Evolutionary conservation across 176 grass and related monocot genomes (phyloP).

Genomic region (Cenchrus fungigraminus): DNA sequence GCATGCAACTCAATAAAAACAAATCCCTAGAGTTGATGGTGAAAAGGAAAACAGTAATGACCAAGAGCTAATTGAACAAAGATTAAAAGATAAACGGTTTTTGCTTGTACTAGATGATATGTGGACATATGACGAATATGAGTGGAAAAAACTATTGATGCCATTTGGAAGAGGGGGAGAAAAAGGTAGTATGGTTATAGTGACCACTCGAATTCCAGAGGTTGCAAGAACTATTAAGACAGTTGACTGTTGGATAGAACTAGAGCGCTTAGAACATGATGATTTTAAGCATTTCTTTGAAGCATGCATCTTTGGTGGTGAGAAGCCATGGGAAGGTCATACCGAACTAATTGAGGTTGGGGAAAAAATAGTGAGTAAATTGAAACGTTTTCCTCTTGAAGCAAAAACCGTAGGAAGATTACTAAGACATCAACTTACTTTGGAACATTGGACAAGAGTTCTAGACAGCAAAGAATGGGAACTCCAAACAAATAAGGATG

Average conservation of each 20-base stretch:
- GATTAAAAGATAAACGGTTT: background rate
- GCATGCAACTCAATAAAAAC: too few relatives aligned
- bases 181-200: conserved; percentile 20
- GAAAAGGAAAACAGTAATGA: background rate
- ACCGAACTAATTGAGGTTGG: background rate
- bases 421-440: conserved; percentile 6
- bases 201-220: background rate
- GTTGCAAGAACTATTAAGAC: background rate
- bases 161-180: background rate
- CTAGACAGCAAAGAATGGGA: conserved; percentile 34
- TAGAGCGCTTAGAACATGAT: background rate
- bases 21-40: background rate
- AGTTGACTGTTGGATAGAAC: rapidly evolving
- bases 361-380: background rate
- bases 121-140: background rate
- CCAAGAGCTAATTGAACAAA: background rate
- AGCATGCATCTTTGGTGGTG: background rate
- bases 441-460: conserved; percentile 11
- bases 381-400: conserved; percentile 26
- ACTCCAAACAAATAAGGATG: background rate
- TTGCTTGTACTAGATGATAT: conserved; percentile 50
- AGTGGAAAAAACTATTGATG: conserved; percentile 32
- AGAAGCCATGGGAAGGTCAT: background rate
- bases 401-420: conserved; percentile 46
- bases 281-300: background rate